phyloP scores from a whole-genome alignment of 2,329 filamentous ascomycete genomes.

The Fusarium cicatricum region DNA sequence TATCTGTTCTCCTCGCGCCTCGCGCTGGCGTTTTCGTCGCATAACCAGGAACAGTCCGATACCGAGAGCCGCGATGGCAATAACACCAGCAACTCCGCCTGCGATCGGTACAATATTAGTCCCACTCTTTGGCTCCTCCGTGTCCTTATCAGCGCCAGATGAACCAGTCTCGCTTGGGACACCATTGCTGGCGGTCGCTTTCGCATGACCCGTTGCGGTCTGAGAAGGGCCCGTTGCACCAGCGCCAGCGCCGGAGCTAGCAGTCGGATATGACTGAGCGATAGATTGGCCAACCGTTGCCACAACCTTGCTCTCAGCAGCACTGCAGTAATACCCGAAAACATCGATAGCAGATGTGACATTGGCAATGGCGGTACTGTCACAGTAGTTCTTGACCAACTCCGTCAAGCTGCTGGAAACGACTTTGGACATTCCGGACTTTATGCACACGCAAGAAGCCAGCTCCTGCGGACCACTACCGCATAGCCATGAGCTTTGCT shows the following conservation, averaged over 20 bases:
- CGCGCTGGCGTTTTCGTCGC: conserved; percentile 43
- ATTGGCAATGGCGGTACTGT: conserved; percentile 53
- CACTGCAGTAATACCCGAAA: conserved; percentile 59
- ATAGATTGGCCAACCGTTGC: conserved; percentile 53
- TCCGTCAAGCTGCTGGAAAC: conserved; percentile 56
- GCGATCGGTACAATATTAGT: conserved; percentile 47
- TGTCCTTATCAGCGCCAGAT: neutral
- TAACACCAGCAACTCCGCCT: conserved; percentile 42
- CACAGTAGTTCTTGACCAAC: conserved; percentile 55
- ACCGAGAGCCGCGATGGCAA: conserved; percentile 40
- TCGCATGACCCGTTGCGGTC: conserved; percentile 24
- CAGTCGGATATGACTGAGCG: conserved; percentile 20
- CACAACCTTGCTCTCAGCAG: conserved; percentile 53
- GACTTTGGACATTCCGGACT: conserved; percentile 54
- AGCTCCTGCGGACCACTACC: conserved; percentile 57
- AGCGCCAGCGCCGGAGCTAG: conserved; percentile 24
- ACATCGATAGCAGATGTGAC: conserved; percentile 57
- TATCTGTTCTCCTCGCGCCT: conserved; percentile 36
- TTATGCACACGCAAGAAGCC: conserved; percentile 62
- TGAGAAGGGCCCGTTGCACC: conserved; percentile 18
- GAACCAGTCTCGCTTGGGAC: neutral
- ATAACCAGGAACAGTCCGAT: conserved; percentile 49
- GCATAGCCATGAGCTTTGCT: conserved; percentile 52
- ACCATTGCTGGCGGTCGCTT: neutral
- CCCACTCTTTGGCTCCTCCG: conserved; percentile 10